Conservation (phyloP, 2,329 filamentous ascomycete genomes). For the Alternaria ethzedia region DNA sequence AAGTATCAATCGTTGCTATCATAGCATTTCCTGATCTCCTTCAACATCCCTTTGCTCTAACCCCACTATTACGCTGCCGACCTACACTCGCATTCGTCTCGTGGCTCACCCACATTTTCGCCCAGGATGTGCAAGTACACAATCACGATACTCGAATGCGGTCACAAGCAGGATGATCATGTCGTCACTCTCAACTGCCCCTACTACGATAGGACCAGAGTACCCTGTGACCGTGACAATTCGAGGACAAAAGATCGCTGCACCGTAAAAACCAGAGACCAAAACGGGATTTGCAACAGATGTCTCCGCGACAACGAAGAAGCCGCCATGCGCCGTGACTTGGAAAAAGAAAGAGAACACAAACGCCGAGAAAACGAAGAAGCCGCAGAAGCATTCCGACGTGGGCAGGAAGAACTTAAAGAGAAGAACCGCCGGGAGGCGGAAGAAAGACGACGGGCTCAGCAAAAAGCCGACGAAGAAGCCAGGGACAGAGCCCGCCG, state of each 20-base stretch:
- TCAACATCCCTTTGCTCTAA: constrained; percentile 10
- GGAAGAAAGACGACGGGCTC: constrained; percentile 4
- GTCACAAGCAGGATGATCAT: constrained; percentile 25
- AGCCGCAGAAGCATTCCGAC: constrained; percentile 10
- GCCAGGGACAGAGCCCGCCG: not conserved
- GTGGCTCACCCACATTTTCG: not conserved
- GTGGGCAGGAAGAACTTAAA: constrained; percentile 8
- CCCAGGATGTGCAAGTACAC: constrained; percentile 31
- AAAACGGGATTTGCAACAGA: constrained; percentile 22
- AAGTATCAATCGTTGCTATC: constrained; percentile 4
- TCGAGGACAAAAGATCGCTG: constrained; percentile 18
- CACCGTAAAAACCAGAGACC: constrained; percentile 14
- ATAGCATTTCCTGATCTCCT: constrained; percentile 7
- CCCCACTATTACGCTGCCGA: not conserved
- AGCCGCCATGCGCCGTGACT: constrained; percentile 15
- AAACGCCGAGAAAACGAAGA: constrained; percentile 14
- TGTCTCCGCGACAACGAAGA: constrained; percentile 22
- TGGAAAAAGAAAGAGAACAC: constrained; percentile 9
- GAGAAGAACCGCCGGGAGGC: constrained; percentile 5
- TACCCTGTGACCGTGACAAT: constrained; percentile 27
- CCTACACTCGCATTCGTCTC: not conserved
- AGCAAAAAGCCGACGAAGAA: not conserved
- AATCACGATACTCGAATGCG: constrained; percentile 25
- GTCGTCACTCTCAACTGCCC: constrained; percentile 23
- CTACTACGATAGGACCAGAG: constrained; percentile 15